Conservation (phyloP, 176 grass and related monocot species). For the sorghum (Sorghum bicolor) region Sorghum_bicolor_NCBIv3 NC_012876.2:6622001-6622500, state of each 20-base stretch:
- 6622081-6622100: background rate
- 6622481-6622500: background rate
- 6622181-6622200: background rate
- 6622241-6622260: background rate
- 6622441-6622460: background rate
- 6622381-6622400: background rate
- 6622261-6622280: background rate
- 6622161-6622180: background rate
- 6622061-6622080: background rate
- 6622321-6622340: background rate
- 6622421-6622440: background rate
- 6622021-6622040: background rate
- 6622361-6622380: background rate
- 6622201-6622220: background rate
- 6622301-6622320: background rate
- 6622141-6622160: background rate
- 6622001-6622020: background rate
- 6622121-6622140: background rate
- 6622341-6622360: background rate
- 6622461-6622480: background rate
- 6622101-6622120: conserved; percentile 18
- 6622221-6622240: background rate
- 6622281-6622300: background rate
- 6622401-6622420: background rate
- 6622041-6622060: background rate